Conservation (phyloP, 805 yeast genomes). For the Hagleromyces aurorensis region DNA sequence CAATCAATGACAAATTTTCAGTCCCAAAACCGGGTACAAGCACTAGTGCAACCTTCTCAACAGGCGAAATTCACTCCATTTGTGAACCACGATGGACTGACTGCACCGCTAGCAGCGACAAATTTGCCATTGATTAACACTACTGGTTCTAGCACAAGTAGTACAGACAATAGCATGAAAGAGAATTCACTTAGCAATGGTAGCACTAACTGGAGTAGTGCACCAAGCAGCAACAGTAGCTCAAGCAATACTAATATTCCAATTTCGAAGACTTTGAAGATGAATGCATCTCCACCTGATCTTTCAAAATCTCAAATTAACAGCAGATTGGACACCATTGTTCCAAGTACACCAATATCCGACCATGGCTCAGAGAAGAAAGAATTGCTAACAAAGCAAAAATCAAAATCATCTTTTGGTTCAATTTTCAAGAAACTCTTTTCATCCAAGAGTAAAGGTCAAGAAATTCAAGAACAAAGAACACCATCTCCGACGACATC, state of each 20-base stretch:
- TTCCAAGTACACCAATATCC: constrained; percentile 3
- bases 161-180: constrained; percentile 11
- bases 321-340: too few species aligned
- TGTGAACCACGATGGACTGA: constrained; percentile 1
- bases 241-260: too few species aligned
- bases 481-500: neutral
- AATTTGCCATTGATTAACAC: constrained; percentile 3
- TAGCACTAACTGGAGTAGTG: constrained; percentile 6
- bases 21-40: too few species aligned
- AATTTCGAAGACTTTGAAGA: too few species aligned
- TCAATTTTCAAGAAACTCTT: constrained; percentile 11
- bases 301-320: too few species aligned
- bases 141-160: constrained; percentile 7
- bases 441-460: constrained; percentile 6
- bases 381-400: constrained; percentile 1
- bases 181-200: constrained; percentile 5
- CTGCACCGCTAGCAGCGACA: constrained; percentile 1
- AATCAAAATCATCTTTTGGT: constrained; percentile 8
- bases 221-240: constrained; percentile 7
- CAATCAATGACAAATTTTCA: constrained; percentile 10
- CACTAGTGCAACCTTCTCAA: too few species aligned
- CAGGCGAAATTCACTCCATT: too few species aligned
- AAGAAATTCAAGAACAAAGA: neutral
- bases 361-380: constrained; percentile 1
- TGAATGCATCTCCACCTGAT: too few species aligned